Conservation (phyloP, 805 yeast genomes). For the Candida glaebosa region DNA sequence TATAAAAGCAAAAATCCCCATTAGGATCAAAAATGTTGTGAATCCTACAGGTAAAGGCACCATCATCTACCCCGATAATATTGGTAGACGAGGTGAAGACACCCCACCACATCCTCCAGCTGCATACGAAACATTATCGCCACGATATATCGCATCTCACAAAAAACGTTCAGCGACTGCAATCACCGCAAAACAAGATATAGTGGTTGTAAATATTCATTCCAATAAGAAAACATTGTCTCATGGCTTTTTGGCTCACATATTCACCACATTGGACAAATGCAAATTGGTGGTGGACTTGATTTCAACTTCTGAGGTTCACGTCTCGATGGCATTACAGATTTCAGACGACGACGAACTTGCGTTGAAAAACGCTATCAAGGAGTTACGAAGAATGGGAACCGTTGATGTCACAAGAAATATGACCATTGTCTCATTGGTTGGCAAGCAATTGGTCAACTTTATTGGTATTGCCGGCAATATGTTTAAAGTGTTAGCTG, state of each 20-base stretch:
- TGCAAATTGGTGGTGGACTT: slow-evolving; percentile 88
- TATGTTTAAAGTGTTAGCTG: slow-evolving; percentile 92
- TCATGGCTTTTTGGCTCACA: slow-evolving; percentile 91
- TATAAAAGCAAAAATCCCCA: slow-evolving; percentile 91
- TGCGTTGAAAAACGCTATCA: slow-evolving; percentile 66
- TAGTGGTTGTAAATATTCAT: slow-evolving; percentile 88
- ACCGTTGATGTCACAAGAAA: slow-evolving; percentile 83
- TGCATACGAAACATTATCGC: slow-evolving; percentile 49
- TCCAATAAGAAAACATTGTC: slow-evolving; percentile 89
- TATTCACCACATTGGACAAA: slow-evolving; percentile 81
- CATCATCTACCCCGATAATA: slow-evolving; percentile 86
- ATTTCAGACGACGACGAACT: slow-evolving; percentile 63
- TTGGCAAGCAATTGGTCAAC: slow-evolving; percentile 96
- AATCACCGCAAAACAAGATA: slow-evolving; percentile 90
- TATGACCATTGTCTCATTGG: slow-evolving; percentile 89
- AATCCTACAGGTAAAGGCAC: slow-evolving; percentile 94
- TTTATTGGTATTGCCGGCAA: slow-evolving; percentile 95
- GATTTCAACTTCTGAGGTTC: slow-evolving; percentile 96
- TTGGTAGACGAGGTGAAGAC: slow-evolving; percentile 78
- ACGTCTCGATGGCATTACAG: slow-evolving; percentile 96
- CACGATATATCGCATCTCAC: slow-evolving; percentile 33
- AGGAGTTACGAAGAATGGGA: slow-evolving; percentile 77
- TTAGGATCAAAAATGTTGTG: slow-evolving; percentile 92
- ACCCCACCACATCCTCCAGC: slow-evolving; percentile 97
- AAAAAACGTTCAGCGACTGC: slow-evolving; percentile 83